phyloP scores from a whole-genome alignment of 2,329 filamentous ascomycete species.

The Aspergillus quadricinctus region DNA sequence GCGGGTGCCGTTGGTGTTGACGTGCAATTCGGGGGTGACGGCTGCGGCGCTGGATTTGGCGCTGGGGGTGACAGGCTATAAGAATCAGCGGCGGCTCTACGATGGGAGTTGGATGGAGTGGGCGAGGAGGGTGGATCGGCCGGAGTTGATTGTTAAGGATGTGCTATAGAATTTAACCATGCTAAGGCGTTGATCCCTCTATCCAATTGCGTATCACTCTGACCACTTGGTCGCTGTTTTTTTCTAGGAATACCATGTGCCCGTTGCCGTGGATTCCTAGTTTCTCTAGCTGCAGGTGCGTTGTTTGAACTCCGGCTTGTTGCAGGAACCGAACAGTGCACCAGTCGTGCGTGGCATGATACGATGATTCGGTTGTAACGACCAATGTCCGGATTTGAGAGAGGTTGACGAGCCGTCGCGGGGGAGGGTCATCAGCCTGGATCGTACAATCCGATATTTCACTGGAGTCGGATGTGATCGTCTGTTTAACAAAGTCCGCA shows the following conservation, averaged over 20 bases:
- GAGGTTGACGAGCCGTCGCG: slow-evolving; percentile 48
- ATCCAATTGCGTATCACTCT: slow-evolving; percentile 10
- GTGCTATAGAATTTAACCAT: background rate
- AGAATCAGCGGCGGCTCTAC: slow-evolving; percentile 19
- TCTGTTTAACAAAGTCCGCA: slow-evolving; percentile 10
- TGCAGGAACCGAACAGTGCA: slow-evolving; percentile 50
- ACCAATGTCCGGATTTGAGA: slow-evolving; percentile 46
- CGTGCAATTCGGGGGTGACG: slow-evolving; percentile 29
- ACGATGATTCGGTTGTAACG: slow-evolving; percentile 51
- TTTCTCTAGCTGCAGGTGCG: slow-evolving; percentile 44
- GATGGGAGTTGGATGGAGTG: slow-evolving; percentile 33
- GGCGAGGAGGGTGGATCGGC: slow-evolving; percentile 15
- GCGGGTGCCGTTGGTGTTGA: slow-evolving; percentile 15
- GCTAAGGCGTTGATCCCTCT: background rate
- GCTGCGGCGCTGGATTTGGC: slow-evolving; percentile 25
- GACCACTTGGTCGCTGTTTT: slow-evolving; percentile 20
- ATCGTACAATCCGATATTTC: slow-evolving; percentile 31
- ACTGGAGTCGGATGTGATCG: slow-evolving; percentile 9
- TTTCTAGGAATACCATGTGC: slow-evolving; percentile 41
- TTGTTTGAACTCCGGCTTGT: slow-evolving; percentile 48
- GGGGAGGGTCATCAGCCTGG: slow-evolving; percentile 30
- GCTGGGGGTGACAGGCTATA: slow-evolving; percentile 15
- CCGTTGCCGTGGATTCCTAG: slow-evolving; percentile 51
- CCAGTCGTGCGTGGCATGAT: slow-evolving; percentile 54
- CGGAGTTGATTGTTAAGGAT: slow-evolving; percentile 8